phyloP scores from a whole-genome alignment of 2,329 filamentous ascomycete genomes.

The Epichloe gansuensis region DNA sequence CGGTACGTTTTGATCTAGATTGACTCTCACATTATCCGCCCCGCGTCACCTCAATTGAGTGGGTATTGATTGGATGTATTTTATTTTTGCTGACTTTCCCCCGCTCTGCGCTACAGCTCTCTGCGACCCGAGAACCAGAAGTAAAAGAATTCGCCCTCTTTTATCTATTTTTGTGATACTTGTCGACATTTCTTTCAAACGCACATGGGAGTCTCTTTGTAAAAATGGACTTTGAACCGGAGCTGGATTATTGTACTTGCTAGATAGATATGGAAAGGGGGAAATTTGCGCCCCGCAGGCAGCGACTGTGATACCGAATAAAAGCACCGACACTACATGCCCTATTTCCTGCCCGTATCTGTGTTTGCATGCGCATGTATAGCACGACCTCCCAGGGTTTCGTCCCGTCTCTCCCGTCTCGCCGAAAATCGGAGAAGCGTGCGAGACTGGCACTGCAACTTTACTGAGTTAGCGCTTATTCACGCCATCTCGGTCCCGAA shows the following conservation, averaged over 20 bases:
- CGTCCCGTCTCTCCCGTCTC: too few relatives aligned
- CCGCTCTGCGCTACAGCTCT: conserved; percentile 31
- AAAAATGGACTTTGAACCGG: background rate
- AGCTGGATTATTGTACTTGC: conserved; percentile 1
- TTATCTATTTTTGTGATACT: background rate
- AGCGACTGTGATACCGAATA: conserved; percentile 3
- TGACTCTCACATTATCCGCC: too few relatives aligned
- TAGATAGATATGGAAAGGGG: background rate
- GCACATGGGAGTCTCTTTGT: conserved; percentile 2
- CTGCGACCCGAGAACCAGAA: conserved; percentile 83
- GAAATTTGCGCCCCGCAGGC: background rate
- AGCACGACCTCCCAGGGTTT: too few relatives aligned
- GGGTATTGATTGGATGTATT: background rate
- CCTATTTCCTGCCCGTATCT: too few relatives aligned
- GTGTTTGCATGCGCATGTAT: too few relatives aligned
- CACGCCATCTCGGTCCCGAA: too few relatives aligned
- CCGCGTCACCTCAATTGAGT: too few relatives aligned
- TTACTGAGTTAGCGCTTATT: too few relatives aligned
- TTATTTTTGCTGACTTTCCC: background rate
- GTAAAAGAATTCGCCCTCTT: conserved; percentile 28
- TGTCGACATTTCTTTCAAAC: background rate
- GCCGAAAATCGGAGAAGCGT: too few relatives aligned
- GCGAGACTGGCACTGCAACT: too few relatives aligned
- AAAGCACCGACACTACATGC: background rate
- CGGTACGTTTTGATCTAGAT: conserved; percentile 40